Base-by-base conservation (phyloP, 192 early-diverging fungal species). In the Geranomyces michiganensis region DNA sequence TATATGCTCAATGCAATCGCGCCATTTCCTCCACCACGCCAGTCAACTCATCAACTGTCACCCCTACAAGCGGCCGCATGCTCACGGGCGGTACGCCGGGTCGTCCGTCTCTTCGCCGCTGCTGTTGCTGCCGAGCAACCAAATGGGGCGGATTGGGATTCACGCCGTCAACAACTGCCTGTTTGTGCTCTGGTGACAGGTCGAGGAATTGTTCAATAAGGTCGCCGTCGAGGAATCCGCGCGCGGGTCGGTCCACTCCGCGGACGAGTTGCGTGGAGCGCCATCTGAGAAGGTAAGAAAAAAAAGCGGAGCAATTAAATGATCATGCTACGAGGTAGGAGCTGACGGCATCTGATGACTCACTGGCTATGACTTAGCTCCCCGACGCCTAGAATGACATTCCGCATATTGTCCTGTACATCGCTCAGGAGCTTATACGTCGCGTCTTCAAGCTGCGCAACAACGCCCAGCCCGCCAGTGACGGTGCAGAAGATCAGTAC, bases 211-310 rank as follows among this genome's bases (percentile, higher is more conserved):
- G 69, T 76, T 96, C 93, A n/a, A 99, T 85, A 55, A 99, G 68
- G 74, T 96, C 96, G 4, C 96, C 96, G 75, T 99, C 95, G 46
- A 99, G 75, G 65, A 92, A 91, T 0, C 87, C 86, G 32, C 79
- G 79, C 10, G 83, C 65, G 14, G 80, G 70, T 7, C 68, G 58
- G 0, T 58, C 75, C 14, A 84, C 74, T 32, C 79, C 78, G 22
- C 88, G 87, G 41, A 85, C 89, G 27, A 48, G 66, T 66, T 19
- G 19, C 21, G 87, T 93, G 0, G 72, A 68, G 15, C 93, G 84
- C 90, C 90, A 96, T 27, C 26, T 29, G 14, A 41, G 29, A 62
- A 29, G 31, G 41, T 9, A 62, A 62, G 10, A 36, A 36, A 43
- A 36, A 10, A 10, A 62, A 31, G 21, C 30, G n/a, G 60, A 0